Conservation (phyloP, 2,329 filamentous ascomycete genomes). For the Magnaporthiopsis rhizophila region DNA sequence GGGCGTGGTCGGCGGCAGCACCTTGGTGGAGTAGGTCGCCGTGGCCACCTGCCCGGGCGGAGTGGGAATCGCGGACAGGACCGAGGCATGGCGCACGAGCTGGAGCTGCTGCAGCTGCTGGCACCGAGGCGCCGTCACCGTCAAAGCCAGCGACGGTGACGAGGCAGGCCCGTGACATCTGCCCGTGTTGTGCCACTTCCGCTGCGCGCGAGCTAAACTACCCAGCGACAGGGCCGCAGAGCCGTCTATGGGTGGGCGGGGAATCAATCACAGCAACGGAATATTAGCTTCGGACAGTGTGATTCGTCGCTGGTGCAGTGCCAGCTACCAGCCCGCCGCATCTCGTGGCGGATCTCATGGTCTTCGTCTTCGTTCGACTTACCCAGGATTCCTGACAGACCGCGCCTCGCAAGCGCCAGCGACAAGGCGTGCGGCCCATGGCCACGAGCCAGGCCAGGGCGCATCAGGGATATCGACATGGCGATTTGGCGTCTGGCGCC, state of each 20-base stretch:
- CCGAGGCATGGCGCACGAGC: conserved; percentile 31
- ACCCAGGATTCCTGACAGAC: conserved; percentile 13
- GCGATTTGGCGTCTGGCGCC: neutral
- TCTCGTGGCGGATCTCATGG: neutral
- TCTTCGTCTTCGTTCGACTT: conserved; percentile 6
- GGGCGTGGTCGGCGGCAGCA: conserved; percentile 43
- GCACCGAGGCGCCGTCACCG: conserved; percentile 7
- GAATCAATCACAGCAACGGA: too few relatives aligned
- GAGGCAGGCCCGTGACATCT: conserved; percentile 14
- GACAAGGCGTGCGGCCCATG: conserved; percentile 2
- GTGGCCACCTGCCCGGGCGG: conserved; percentile 12
- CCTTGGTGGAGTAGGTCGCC: conserved; percentile 31
- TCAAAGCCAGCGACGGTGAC: conserved; percentile 16
- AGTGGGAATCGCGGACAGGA: conserved; percentile 20
- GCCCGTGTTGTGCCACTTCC: conserved; percentile 31
- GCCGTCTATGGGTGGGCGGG: neutral
- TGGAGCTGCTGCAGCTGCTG: conserved; percentile 25
- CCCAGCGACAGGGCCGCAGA: neutral
- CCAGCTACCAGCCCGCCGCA: neutral
- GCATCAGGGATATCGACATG: conserved; percentile 16
- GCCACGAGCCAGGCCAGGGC: conserved; percentile 15
- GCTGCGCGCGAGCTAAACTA: neutral
- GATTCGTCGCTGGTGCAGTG: neutral
- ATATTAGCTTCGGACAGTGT: neutral
- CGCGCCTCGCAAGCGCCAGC: conserved; percentile 11